phyloP scores from a whole-genome alignment of 225 moss, liverwort and hornwort genomes.

The Pseudoscleropodium purum region DNA sequence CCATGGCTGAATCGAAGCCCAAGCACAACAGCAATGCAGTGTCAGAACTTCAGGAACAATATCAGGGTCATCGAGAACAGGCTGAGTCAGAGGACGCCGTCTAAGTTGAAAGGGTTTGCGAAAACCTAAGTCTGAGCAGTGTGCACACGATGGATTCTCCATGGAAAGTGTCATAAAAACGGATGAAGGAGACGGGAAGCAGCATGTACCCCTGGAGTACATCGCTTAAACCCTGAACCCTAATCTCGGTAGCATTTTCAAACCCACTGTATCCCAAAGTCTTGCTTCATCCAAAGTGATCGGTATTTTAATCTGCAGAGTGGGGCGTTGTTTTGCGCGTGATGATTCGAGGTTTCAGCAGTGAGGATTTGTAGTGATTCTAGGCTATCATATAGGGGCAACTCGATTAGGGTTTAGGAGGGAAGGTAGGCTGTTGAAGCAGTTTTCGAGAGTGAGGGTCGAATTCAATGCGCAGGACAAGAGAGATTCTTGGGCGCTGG shows the following conservation, averaged over 20 bases:
- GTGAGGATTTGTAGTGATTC: neutral
- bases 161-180: neutral
- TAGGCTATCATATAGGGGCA: neutral
- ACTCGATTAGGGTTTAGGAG: neutral
- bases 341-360: neutral
- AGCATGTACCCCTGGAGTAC: neutral
- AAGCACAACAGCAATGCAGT: neutral
- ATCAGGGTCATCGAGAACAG: neutral
- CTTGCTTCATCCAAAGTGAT: neutral
- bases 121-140: neutral
- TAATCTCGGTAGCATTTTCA: neutral
- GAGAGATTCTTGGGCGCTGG: conserved; percentile 47
- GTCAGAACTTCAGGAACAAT: neutral
- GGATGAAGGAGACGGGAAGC: neutral
- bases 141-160: neutral
- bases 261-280: neutral
- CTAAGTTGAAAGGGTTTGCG: neutral
- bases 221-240: neutral
- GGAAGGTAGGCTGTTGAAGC: conserved; percentile 28
- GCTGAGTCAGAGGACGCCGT: neutral
- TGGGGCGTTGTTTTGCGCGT: neutral
- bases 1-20: neutral
- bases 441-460: conserved; percentile 45
- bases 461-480: conserved; percentile 60
- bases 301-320: neutral